A percentile compares a stretch with the other conserved stretches of the same genome.
These are phyloP conservation scores for Vitis vinifera DNA, from an alignment of 164 flowering plant species.

Conservation along the genomic window ASM3070453v1 NC_081811.1:24996501-24997000, in stretches of 20 bases:
- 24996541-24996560: background rate
- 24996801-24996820: conserved; percentile 91
- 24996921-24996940: too few relatives aligned
- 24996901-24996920: too few relatives aligned
- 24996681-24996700: conserved; percentile 55
- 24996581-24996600: background rate
- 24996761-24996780: too few relatives aligned
- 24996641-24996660: conserved; percentile 85
- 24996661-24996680: conserved; percentile 72
- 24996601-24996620: background rate
- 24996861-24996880: conserved; percentile 60
- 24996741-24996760: too few relatives aligned
- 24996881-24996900: too few relatives aligned
- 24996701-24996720: background rate
- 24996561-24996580: background rate
- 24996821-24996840: conserved; percentile 85
- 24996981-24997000: too few relatives aligned
- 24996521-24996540: background rate
- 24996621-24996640: conserved; percentile 21
- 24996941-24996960: too few relatives aligned
- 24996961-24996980: too few relatives aligned
- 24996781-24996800: conserved; percentile 68
- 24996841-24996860: conserved; percentile 91
- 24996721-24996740: background rate
- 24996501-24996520: background rate